Percentiles rank a stretch among this genome's conserved stretches.
phyloP scores from a whole-genome alignment of 140 eudicot species.

The Bidens hawaiensis region DNA sequence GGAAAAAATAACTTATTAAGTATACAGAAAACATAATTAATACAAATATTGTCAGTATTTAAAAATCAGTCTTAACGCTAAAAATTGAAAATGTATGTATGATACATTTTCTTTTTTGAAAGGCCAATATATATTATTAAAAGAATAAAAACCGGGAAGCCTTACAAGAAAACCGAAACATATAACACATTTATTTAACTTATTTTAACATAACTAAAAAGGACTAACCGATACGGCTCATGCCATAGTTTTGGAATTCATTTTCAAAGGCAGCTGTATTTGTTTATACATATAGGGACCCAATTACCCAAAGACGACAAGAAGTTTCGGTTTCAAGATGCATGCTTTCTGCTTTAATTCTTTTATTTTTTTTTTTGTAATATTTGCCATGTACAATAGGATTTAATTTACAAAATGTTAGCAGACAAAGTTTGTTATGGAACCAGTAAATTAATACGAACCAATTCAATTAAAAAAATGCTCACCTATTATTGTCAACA shows the following conservation, averaged over 20 bases:
- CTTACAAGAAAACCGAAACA: too few species aligned
- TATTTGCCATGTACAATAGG: neutral
- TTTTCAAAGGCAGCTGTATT: neutral
- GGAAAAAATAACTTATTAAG: neutral
- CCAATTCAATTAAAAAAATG: too few species aligned
- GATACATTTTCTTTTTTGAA: too few species aligned
- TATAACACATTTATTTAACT: too few species aligned
- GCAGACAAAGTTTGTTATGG: neutral
- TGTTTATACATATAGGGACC: neutral
- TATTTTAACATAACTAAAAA: too few species aligned
- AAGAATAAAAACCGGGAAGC: too few species aligned
- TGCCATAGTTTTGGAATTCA: constrained; percentile 4
- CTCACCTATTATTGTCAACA: too few species aligned
- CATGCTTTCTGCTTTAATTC: constrained; percentile 12
- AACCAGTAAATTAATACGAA: neutral
- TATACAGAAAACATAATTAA: neutral
- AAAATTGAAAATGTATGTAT: neutral
- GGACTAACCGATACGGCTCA: neutral
- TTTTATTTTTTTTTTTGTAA: neutral
- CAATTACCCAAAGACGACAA: neutral
- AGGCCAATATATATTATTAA: too few species aligned
- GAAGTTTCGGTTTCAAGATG: constrained; percentile 14
- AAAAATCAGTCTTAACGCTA: neutral
- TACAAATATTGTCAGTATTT: neutral
- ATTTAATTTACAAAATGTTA: too few species aligned